Evolutionary conservation across 495 filamentous ascomycete species (phyloP), one percentile per base, ranked within the genome.

Genomic region (Aspergillus affinis): DNA sequence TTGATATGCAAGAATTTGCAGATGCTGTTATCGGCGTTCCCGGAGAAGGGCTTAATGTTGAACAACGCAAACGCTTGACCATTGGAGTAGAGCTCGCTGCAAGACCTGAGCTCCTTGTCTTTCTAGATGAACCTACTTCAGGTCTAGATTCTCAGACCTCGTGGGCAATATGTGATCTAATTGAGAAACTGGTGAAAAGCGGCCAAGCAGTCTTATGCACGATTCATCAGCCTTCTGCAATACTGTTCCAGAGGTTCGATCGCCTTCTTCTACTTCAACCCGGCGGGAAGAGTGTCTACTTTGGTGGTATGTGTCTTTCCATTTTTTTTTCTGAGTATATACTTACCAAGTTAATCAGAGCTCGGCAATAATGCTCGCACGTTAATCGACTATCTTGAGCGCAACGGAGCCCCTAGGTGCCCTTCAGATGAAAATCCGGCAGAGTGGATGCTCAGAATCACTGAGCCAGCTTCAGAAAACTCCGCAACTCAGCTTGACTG

Each of bases 401-500:
- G 78, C 49, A 85, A 90, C 67, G 86, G 90, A 29, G 88, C 84
- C 9, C 69, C 75, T 23, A 72, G 79, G 83, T n/a, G 65, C 71
- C 82, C 84, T 23, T 85, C 87, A 20, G 53, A 48, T 10, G 47
- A 17, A 4, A 95, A 80, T 45, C 90, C 90, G 17, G 92, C 91
- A 27, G 92, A 96, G 71, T 93, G 87, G 86, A 94, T 96, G 89
- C 75, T 95, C 27, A 90, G 93, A 60, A 87, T 89, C 55, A 92
- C 91, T 55, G 90, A 90, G 50, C 89, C 90, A 18, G 90, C 90
- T 0, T 90, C 91, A 6, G 88, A 88, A 32, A 32, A 32, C 21
- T 82, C 81, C 13, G 61, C 75, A 41, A 85, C 83, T 30, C 79
- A 86, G 20, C 81, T 86, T 54, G 89, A 96, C 69, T 96, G 92